Base-by-base conservation (phyloP, 2,329 filamentous ascomycete species). In the Thielaviopsis populi region DNA sequence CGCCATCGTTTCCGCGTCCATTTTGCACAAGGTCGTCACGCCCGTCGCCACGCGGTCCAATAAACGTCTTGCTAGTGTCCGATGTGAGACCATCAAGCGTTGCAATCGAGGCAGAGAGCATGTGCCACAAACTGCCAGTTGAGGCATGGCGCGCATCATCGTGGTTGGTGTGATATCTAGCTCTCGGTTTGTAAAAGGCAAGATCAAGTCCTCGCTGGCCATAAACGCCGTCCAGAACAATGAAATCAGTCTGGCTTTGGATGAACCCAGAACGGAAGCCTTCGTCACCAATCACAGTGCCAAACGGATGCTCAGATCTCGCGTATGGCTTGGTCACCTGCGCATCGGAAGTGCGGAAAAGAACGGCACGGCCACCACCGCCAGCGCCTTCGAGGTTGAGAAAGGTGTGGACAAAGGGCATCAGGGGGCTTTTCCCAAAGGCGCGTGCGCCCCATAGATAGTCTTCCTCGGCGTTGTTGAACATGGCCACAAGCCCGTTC, bases 401-500 rank as follows among this genome's bases (percentile, higher is more conserved):
- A 71, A 99, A 97, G 0, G 89, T 90, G 71, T 91, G 88, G 10
- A 89, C 82, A 64, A 95, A 88, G 62, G 83, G 83, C 11, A 89
- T 84, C 67, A 96, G 79, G 0, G 91, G 88, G 72, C 91, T 90
- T 68, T 90, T 84, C 33, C 88, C 85, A 70, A 95, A 96, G 5
- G 88, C 91, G 66, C 84, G 83, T 6, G 92, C 91, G 0, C 94
- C 94, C 68, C 95, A 89, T 11, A 97, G 77, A 42, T 85, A 94
- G 70, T 97, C 92, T 72, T 99, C 94, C 71, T 99, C 94, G 42
- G 88, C 92, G 70, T 97, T 96, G 78, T 99, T 99, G 71, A 97
- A 81, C 33, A 97, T 79, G 10, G 90, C 80, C 15, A 97, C 83
- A 53, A 99, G 80, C 1, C 91, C 92, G 68, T 86, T 83, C 70